Evolutionary conservation across 345 rosid species (phyloP), one percentile per base, ranked within the genome.

Genomic region (Corymbia maculata): DNA sequence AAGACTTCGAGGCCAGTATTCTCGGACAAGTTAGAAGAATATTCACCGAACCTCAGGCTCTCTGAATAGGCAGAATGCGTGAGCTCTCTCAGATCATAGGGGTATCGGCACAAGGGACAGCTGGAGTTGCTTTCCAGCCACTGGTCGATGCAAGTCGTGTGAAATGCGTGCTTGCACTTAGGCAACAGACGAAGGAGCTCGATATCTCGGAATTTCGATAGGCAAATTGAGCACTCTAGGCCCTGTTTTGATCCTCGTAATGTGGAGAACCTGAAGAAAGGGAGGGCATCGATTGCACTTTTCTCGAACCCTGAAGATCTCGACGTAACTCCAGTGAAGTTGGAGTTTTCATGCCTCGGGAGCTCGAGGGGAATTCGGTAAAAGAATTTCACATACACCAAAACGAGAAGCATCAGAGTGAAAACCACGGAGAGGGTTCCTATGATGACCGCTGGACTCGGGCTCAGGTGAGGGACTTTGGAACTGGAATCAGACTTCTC

Each of bases 171-270:
- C 47, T 61, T 61, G 51, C 86, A 88, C 55, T 84, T 84, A 61
- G 89, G 89, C 87, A 88, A 59, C 82, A 88, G 45, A 50, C 89
- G 52, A 16, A 88, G 85, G 52, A 88, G 45, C 51, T 88, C 89
- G 7, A 45, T 26, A 28, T 88, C 89, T 45, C 82, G 59, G 42
- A 88, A 88, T 53, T n/a, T 88, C 26, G 57, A 55, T 8, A 88
- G 14, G 50, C 89, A 88, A 45, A 88, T 86, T 14, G 86, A 86
- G 42, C 89, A 82, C 89, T 88, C 86, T 10, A 88, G 86, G 51
- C 86, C 86, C 12, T 57, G n/a, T 17, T 42, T 82, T 8, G 86
- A 80, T 59, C 89, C 89, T n/a, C 44, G 82, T 17, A 80, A 19
- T 17, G 79, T 55, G 10, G 89, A 88, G 86, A 88, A 82, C 68